Conservation (phyloP, 2,329 filamentous ascomycete genomes). For the Microascus cirrosus region DNA sequence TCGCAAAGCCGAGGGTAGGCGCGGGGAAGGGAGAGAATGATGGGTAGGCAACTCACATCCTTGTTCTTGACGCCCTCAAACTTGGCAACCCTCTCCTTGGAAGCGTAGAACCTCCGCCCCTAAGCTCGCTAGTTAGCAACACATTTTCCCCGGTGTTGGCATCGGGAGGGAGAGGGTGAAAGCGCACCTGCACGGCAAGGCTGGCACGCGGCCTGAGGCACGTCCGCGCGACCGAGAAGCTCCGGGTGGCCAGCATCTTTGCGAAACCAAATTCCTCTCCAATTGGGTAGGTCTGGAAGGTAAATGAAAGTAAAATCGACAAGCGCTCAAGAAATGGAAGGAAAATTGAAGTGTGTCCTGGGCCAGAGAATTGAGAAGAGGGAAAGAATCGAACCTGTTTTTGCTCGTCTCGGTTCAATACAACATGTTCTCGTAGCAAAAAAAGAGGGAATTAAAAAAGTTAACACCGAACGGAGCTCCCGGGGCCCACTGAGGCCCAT, state of each 20-base stretch:
- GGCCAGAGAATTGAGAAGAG: conserved; percentile 1
- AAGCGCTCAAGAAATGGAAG: background rate
- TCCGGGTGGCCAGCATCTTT: conserved; percentile 76
- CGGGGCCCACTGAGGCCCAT: background rate
- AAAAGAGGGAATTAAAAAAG: background rate
- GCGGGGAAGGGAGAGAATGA: conserved; percentile 6
- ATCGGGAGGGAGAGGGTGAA: conserved; percentile 7
- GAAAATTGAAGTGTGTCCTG: background rate
- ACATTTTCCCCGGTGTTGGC: conserved; percentile 3
- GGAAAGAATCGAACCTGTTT: conserved; percentile 3
- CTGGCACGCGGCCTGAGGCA: conserved; percentile 57
- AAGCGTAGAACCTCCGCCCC: conserved; percentile 1
- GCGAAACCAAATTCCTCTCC: conserved; percentile 10
- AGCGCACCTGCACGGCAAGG: conserved; percentile 44
- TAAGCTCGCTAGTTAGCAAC: background rate
- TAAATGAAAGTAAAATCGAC: conserved; percentile 5
- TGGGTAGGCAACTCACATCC: conserved; percentile 51
- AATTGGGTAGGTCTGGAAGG: too few species aligned
- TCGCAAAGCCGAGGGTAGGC: background rate
- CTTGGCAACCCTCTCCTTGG: conserved; percentile 62
- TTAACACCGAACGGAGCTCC: background rate
- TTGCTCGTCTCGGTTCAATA: background rate
- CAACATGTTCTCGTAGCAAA: background rate
- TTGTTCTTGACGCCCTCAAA: conserved; percentile 85
- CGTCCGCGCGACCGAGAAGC: conserved; percentile 65